phyloP scores from a whole-genome alignment of 1,284 basidiomycete species.

The Fomitopsis pinicola region DNA sequence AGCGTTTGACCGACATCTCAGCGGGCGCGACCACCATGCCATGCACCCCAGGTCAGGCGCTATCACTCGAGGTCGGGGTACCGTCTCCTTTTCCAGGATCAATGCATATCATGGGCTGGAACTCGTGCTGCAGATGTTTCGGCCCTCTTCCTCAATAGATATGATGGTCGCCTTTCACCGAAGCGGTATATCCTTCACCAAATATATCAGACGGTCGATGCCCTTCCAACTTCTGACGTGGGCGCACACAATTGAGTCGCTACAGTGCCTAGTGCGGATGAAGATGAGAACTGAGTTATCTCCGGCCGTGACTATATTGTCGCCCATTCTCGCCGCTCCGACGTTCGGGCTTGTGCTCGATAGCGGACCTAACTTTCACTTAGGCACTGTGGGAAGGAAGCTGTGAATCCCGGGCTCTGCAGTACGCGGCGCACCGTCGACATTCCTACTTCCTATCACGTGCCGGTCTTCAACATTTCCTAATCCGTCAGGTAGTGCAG shows the following conservation, averaged over 20 bases:
- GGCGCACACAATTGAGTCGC: not conserved
- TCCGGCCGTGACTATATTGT: not conserved
- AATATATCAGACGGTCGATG: not conserved
- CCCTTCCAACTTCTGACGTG: not conserved
- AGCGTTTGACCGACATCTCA: not conserved
- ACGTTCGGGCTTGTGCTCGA: not conserved
- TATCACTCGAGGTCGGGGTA: not conserved
- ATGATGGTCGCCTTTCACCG: not conserved
- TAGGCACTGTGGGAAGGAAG: not conserved
- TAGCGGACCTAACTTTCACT: not conserved
- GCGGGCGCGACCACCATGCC: not conserved
- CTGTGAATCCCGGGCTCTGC: not conserved
- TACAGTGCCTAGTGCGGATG: not conserved
- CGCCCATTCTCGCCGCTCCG: not conserved
- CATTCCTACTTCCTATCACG: not conserved
- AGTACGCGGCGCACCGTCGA: not conserved
- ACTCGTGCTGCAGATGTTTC: not conserved
- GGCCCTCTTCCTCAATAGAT: not conserved
- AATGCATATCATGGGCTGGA: not conserved
- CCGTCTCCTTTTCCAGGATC: not conserved
- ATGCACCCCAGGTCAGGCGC: not conserved
- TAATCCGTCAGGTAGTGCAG: not conserved
- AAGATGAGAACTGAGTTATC: constrained; percentile 1
- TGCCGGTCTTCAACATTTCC: not conserved
- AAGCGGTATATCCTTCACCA: too few relatives aligned